phyloP scores from a whole-genome alignment of 2,329 filamentous ascomycete genomes.

The Davidsoniella eucalypti region DNA sequence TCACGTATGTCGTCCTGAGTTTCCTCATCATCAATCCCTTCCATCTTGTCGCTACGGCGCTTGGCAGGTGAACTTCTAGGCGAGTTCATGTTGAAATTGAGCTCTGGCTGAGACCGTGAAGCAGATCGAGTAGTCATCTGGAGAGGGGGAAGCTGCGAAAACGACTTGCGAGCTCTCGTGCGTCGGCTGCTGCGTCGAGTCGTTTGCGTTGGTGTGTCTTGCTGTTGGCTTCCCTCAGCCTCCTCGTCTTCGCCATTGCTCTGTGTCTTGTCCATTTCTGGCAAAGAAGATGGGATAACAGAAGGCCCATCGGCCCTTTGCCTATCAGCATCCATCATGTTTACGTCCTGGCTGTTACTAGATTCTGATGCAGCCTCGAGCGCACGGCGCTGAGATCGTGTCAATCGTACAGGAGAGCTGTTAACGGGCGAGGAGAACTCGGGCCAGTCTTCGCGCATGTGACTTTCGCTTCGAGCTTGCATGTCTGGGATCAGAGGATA shows the following conservation, averaged over 20 bases:
- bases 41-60: not conserved
- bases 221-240: not conserved
- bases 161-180: constrained; percentile 1
- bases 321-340: constrained; percentile 2
- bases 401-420: constrained; percentile 28
- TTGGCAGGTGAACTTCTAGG: constrained; percentile 5
- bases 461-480: constrained; percentile 24
- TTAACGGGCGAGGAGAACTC: constrained; percentile 35
- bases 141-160: constrained; percentile 5
- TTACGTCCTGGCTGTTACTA: not conserved
- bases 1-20: not conserved
- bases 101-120: not conserved
- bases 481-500: constrained; percentile 37
- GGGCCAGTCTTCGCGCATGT: constrained; percentile 28
- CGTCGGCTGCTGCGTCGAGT: not conserved
- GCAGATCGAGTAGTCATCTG: constrained; percentile 10
- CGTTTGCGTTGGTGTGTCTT: not conserved
- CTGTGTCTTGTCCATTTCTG: constrained; percentile 2
- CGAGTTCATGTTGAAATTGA: not conserved
- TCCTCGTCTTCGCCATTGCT: not conserved
- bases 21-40: not conserved
- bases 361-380: not conserved
- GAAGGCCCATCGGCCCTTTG: not conserved
- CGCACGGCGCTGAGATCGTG: constrained; percentile 6
- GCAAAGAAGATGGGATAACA: constrained; percentile 1